phyloP scores from a whole-genome alignment of 139 green algal species.

The Chlamydomonas applanata region DNA sequence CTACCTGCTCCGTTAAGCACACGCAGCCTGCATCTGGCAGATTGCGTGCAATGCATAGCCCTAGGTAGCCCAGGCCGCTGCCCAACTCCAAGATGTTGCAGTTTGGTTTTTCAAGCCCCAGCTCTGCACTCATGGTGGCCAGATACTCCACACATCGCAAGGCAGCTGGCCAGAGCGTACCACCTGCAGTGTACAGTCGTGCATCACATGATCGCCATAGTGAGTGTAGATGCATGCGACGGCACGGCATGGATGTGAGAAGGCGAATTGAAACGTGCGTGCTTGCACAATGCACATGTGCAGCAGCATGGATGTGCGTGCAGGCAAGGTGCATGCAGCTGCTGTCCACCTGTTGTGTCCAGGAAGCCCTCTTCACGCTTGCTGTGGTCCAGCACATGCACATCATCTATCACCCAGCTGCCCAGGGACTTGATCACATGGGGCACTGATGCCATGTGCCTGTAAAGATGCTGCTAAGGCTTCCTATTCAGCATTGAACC shows the following conservation, averaged over 20 bases:
- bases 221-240: no score
- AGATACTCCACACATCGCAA: not conserved
- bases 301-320: no score
- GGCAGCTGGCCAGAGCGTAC: constrained; percentile 4
- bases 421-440: no score
- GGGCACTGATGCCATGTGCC: no score
- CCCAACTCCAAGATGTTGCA: constrained; percentile 56
- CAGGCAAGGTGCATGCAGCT: no score
- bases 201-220: not conserved
- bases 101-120: constrained; percentile 5
- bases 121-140: not conserved
- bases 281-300: no score
- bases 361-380: not conserved
- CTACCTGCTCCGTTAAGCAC: constrained; percentile 38
- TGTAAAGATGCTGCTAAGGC: no score
- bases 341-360: not conserved
- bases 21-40: constrained; percentile 28
- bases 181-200: not conserved
- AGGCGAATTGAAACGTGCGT: no score
- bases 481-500: no score
- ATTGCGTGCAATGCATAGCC: constrained; percentile 51
- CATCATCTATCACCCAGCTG: no score
- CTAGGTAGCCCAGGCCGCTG: constrained; percentile 53
- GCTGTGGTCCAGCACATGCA: no score
- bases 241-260: no score